Evolutionary conservation across 768 basidiomycete species (phyloP), one percentile per base, ranked within the genome.

Genomic region (Gloeophyllum trabeum): DNA sequence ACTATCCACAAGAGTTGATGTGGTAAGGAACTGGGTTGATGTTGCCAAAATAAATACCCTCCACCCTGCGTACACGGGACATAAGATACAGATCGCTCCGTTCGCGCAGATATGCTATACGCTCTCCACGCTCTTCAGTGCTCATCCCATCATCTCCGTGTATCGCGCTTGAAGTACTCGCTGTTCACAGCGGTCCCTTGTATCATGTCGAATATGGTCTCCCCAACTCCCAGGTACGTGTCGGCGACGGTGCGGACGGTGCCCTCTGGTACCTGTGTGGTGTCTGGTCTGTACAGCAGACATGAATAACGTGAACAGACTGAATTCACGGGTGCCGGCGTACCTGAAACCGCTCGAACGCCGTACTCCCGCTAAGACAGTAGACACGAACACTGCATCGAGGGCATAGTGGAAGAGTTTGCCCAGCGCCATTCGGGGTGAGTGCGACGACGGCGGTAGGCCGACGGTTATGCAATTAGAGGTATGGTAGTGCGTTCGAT

Each of bases 291-390:
- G 46, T 41, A 37, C 20, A 21, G 28, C 10, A 10, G 20, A 7
- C 13, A 10, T 37, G 13, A 10, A 19, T 10, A 37, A 37, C 40
- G 37, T 30, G 49, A 37, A 40, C 25, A 28, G 39, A 20, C 20
- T 39, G 20, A 28, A 20, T 24, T 35, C 40, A 26, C 39, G 6
- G 30, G 24, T 35, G 23, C 39, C 16, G 24, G 81, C 91, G 61
- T 56, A 96, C 93, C 73, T 63, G 64, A 90, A 91, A 25, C 93
- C 93, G 46, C 83, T 93, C 14, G 90, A 82, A 45, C 88, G 79
- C 58, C 81, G 80, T 46, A 98, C 81, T 23, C 94, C 94, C 28
- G 94, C 94, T 30, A 93, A 62, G 5, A 97, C 73, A 10, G 94
- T 89, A 13, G 92, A 92, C 26, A 97, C 50, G 24, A 97, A 69